Conservation (phyloP, 805 yeast genomes). For the Ogataea polymorpha region DNA sequence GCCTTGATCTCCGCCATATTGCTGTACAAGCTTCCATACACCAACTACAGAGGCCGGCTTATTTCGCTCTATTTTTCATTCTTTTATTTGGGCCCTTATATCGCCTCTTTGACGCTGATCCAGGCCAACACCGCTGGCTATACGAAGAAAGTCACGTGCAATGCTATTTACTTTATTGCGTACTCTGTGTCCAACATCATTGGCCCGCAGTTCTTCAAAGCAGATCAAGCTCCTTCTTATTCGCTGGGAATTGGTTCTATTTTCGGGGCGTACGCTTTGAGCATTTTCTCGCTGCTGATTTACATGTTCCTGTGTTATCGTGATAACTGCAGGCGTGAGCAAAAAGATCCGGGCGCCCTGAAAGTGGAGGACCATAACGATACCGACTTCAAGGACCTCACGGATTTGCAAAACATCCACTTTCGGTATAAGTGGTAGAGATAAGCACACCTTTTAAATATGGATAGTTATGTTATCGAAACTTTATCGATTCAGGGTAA, state of each 20-base stretch:
- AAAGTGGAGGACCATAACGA: conserved; percentile 31
- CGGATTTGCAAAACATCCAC: conserved; percentile 49
- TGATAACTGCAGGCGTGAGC: conserved; percentile 23
- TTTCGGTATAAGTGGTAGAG: conserved; percentile 43
- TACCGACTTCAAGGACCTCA: conserved; percentile 49
- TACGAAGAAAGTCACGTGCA: conserved; percentile 65
- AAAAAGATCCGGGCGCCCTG: conserved; percentile 23
- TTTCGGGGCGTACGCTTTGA: conserved; percentile 33
- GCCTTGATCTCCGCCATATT: conserved; percentile 30
- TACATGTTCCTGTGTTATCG: conserved; percentile 27
- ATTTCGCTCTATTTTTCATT: conserved; percentile 25
- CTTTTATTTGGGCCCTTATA: conserved; percentile 28
- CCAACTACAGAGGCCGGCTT: conserved; percentile 21
- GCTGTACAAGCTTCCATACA: conserved; percentile 29
- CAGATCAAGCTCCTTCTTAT: conserved; percentile 57
- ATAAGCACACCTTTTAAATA: conserved; percentile 2
- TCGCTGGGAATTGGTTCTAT: conserved; percentile 48
- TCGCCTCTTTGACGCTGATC: conserved; percentile 32
- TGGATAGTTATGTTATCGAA: conserved; percentile 1
- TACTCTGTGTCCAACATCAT: conserved; percentile 67
- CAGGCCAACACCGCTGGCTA: conserved; percentile 64
- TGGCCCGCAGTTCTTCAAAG: conserved; percentile 70
- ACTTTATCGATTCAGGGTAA: conserved; percentile 39
- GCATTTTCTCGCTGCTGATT: conserved; percentile 28
- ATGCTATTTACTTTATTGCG: conserved; percentile 57